Base-by-base conservation (phyloP, 768 basidiomycete genomes). In the Brasilioporus rufonigricans region DNA sequence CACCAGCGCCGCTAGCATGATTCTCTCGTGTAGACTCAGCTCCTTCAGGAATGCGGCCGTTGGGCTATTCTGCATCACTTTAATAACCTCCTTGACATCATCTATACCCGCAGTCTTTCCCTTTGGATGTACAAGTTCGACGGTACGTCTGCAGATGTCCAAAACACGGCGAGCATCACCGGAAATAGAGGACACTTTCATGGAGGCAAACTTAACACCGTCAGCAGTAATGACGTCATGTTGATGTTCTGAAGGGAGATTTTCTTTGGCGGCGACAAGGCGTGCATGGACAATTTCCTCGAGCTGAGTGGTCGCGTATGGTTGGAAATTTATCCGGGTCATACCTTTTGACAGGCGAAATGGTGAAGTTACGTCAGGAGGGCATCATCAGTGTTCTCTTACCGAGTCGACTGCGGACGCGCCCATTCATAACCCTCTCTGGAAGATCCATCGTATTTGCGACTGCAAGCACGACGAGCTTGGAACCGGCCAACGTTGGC, bases 381-480 rank as follows among this genome's bases (percentile, higher is more conserved):
- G 49, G 35, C 5, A 24, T 38, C 14, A 21, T 14, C 29, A 24
- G 41, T 29, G 40, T 24, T 29, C 44, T 69, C 83, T 50, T 53
- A 93, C 94, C 94, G 18, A 98, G 74, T 49, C 97, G 86, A 71
- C 92, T 95, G 51, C 92, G 81, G 46, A 98, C 95, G 52, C 96
- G 86, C 0, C 93, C 93, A 3, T 80, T 87, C 84, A 99, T 89
- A 12, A 89, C 90, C 43, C 96, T 80, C 71, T 98, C 96, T 0
- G 97, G 97, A 50, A 98, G 78, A 65, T 98, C 96, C 91, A 97
- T 96, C 29, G 96, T 94, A 67, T 98, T 99, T 8, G 97, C 97
- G 1, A 99, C 94, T 0, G 97, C 96, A 48, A 99, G 82, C 2
- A 99, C 97, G 48, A 98, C 86, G 6, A 99, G 80, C 69, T 90